Conservation (phyloP, 2,329 filamentous ascomycete species). For the Cytospora mali region DNA sequence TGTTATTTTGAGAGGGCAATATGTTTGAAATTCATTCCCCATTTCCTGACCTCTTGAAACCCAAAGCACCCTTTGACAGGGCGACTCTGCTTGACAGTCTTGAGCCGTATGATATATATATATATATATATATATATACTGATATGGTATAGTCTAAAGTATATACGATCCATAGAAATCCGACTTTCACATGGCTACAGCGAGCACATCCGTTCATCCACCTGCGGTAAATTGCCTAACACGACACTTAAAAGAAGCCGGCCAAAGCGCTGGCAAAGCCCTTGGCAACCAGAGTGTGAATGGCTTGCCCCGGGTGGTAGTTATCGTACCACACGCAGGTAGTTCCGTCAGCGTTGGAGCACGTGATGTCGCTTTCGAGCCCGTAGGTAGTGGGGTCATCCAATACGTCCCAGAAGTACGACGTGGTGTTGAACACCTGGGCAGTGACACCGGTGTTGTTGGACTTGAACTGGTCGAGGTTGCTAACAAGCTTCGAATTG, state of each 20-base stretch:
- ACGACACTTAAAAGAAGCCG: constrained; percentile 9
- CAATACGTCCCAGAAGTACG: constrained; percentile 26
- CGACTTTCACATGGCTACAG: no score
- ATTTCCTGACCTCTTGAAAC: no score
- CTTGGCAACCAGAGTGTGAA: constrained; percentile 24
- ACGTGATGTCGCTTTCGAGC: constrained; percentile 25
- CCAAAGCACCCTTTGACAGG: no score
- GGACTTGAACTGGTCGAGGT: constrained; percentile 20
- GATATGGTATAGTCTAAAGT: background rate
- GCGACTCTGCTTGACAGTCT: no score
- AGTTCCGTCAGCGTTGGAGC: constrained; percentile 22
- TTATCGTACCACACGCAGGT: constrained; percentile 26
- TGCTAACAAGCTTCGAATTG: constrained; percentile 25
- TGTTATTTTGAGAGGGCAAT: no score
- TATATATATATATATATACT: background rate
- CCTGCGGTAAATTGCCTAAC: no score
- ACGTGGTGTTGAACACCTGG: constrained; percentile 23
- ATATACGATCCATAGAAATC: background rate
- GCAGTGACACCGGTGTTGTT: constrained; percentile 24
- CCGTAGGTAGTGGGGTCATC: constrained; percentile 22
- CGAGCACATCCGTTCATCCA: background rate
- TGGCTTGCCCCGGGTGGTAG: constrained; percentile 26
- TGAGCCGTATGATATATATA: background rate
- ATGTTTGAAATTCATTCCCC: no score
- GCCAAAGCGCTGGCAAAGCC: constrained; percentile 20